Base-by-base conservation (phyloP, 495 filamentous ascomycete species). In the Tirmania nivea region DNA sequence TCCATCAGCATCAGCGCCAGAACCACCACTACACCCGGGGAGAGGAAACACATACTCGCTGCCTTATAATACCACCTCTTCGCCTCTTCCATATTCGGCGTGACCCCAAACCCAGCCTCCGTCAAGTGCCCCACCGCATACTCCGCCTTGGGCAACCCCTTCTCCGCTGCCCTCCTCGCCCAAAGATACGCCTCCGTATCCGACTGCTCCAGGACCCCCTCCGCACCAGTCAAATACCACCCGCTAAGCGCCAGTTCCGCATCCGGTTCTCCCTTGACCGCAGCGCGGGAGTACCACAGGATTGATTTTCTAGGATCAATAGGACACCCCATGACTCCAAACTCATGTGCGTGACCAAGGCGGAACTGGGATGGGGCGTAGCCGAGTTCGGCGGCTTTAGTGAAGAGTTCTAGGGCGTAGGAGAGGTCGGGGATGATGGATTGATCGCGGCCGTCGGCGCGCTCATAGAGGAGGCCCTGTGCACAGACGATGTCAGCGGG, bases 91-190 rank as follows among this genome's bases (percentile, higher is more conserved):
- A 94, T 55, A 64, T 86, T 87, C 4, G 81, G 76, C 31, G 78
- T 72, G 51, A 81, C 77, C n/a, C 90, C 90, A 57, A 97, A 95
- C 0, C 90, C 90, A 34, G 86, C 81, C 67, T 97, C 90, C 0
- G 86, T 93, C 59, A 90, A 96, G 65, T 95, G 95, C 2, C 90
- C 90, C 85, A 97, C 88, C 0, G 90, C 90, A 71, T 94, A 95
- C 67, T 95, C 83, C 0, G 89, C 90, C 71, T 96, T 96, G 5
- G 80, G 76, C 35, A 94, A 68, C 8, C 87, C 85, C 10, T 83
- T 79, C 48, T 77, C 74, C 1, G 90, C 89, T 10, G 90, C 88
- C 66, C 94, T 95, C 2, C 90, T 72, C 8, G 90, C 90, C 90
- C 90, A 97, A 1, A 97, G 76, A 61, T 95, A 97, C 1, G 90